phyloP scores from a whole-genome alignment of 1,139 yeast species.

The Suhomyces yuchorum region DNA sequence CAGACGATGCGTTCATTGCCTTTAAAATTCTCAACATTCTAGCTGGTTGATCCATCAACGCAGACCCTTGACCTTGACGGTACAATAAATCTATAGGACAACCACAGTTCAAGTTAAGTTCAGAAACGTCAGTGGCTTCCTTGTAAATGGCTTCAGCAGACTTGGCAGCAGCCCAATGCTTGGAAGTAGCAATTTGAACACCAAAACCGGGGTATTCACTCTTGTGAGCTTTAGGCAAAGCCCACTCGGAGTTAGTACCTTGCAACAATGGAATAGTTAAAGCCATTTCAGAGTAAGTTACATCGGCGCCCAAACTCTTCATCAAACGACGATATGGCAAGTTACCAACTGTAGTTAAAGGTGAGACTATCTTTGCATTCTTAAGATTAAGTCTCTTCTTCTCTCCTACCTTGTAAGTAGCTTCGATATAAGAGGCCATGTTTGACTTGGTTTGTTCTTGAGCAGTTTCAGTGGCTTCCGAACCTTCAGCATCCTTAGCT shows the following conservation, averaged over 20 bases:
- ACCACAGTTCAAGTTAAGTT: slow-evolving; percentile 90
- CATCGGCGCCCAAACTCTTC: slow-evolving; percentile 89
- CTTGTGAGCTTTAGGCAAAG: slow-evolving; percentile 85
- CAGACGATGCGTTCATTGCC: slow-evolving; percentile 87
- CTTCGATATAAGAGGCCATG: slow-evolving; percentile 65
- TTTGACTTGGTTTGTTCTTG: slow-evolving; percentile 34
- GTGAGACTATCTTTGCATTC: slow-evolving; percentile 85
- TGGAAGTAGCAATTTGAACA: slow-evolving; percentile 87
- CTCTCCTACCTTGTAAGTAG: slow-evolving; percentile 78
- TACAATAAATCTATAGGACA: slow-evolving; percentile 94
- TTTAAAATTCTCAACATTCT: slow-evolving; percentile 74
- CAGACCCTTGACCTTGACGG: slow-evolving; percentile 95
- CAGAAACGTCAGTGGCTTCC: slow-evolving; percentile 60
- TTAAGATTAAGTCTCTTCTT: slow-evolving; percentile 71
- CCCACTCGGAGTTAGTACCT: slow-evolving; percentile 96
- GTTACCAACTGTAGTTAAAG: slow-evolving; percentile 96
- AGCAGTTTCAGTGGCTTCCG: slow-evolving; percentile 18
- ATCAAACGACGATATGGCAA: slow-evolving; percentile 91
- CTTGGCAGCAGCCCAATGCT: slow-evolving; percentile 92
- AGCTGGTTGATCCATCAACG: slow-evolving; percentile 87
- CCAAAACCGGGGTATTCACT: slow-evolving; percentile 89
- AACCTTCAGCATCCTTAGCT: slow-evolving; percentile 23
- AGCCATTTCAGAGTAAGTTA: slow-evolving; percentile 96
- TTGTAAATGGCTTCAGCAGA: slow-evolving; percentile 79
- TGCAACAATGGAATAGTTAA: slow-evolving; percentile 80